phyloP scores from a whole-genome alignment of 257 asterid genomes.

The Solanum sparsipilum region DNA sequence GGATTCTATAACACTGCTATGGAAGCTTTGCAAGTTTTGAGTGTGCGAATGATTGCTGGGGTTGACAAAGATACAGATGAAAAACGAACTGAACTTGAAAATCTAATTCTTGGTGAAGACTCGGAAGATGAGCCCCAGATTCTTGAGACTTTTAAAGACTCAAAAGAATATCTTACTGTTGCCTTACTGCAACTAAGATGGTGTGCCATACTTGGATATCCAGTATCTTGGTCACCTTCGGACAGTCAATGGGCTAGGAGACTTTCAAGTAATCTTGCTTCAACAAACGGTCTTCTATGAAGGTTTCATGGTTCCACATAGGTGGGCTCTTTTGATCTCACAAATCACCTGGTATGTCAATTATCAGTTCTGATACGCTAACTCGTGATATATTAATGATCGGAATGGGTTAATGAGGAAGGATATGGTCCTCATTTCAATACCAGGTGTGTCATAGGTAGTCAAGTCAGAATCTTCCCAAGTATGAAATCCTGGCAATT shows the following conservation, averaged over 20 bases:
- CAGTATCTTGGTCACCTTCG: conserved; percentile 53
- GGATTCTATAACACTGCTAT: conserved; percentile 56
- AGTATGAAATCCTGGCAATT: neutral
- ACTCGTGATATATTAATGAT: neutral
- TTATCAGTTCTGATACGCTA: neutral
- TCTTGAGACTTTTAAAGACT: conserved; percentile 33
- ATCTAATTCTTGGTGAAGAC: conserved; percentile 42
- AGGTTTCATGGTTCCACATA: neutral
- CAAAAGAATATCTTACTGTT: conserved; percentile 25
- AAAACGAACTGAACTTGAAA: conserved; percentile 33
- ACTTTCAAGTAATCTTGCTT: conserved; percentile 32
- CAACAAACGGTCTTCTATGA: conserved; percentile 4
- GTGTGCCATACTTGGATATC: conserved; percentile 39
- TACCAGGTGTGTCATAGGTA: neutral
- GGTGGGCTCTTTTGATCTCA: neutral
- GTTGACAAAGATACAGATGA: conserved; percentile 33
- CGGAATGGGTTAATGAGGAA: neutral
- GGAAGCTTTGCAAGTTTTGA: conserved; percentile 80
- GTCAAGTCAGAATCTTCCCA: neutral
- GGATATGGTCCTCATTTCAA: neutral
- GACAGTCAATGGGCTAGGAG: conserved; percentile 67
- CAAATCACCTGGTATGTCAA: neutral
- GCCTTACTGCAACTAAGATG: conserved; percentile 69
- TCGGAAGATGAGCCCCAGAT: conserved; percentile 35
- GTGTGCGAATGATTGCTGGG: conserved; percentile 75